Percentiles rank a stretch among this genome's conserved stretches.
Conservation (phyloP, 495 filamentous ascomycete genomes). For the Cercophora newfieldiana region DNA sequence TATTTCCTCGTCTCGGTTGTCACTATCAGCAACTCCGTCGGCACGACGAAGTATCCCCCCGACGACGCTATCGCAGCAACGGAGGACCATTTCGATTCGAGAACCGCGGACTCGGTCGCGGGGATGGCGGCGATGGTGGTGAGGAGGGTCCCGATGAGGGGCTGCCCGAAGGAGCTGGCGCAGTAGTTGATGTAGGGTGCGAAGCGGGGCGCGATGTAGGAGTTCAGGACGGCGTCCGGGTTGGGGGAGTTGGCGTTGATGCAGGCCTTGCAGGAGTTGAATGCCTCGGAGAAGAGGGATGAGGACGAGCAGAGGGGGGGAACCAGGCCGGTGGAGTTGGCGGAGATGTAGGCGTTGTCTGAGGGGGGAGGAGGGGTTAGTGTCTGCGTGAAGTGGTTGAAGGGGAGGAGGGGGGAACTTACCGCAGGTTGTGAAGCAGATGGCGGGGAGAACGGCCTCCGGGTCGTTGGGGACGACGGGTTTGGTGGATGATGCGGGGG, state of each 20-base stretch:
- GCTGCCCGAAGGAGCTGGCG: neutral
- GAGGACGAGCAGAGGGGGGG: neutral
- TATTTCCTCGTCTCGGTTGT: neutral
- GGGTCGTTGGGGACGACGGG: neutral
- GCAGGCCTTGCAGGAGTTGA: neutral
- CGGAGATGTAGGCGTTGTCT: neutral
- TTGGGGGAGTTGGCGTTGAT: neutral
- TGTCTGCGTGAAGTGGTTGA: neutral
- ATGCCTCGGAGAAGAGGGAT: neutral
- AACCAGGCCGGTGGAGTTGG: neutral
- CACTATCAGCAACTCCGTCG: neutral
- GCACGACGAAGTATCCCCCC: neutral
- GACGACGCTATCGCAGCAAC: neutral
- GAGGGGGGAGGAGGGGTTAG: neutral
- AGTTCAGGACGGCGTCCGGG: neutral
- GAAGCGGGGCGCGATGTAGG: neutral
- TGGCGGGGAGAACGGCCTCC: neutral
- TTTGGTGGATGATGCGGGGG: neutral
- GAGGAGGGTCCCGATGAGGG: neutral
- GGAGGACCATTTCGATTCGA: slow-evolving; percentile 3
- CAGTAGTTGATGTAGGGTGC: neutral
- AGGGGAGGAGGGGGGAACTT: neutral
- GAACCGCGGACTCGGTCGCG: neutral
- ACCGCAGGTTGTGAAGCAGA: neutral
- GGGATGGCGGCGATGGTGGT: neutral